Base-by-base conservation (phyloP, 495 filamentous ascomycete genomes). In the Lophiotrema nucula region DNA sequence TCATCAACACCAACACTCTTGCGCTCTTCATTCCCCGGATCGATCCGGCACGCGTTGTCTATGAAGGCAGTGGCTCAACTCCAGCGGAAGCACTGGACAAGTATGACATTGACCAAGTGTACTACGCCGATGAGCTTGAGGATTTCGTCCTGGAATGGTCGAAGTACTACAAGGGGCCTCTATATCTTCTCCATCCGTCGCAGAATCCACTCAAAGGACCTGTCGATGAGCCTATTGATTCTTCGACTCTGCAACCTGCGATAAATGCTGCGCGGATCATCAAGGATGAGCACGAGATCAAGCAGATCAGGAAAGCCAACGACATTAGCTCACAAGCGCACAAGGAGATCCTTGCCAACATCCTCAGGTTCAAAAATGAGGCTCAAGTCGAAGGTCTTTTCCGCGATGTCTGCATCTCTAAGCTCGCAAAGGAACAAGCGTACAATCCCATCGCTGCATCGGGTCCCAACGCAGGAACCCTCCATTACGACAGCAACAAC, bases 401-500 rank as follows among this genome's bases (percentile, higher is more conserved):
- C 69, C 70, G 83, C 1, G 75, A 82, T 48, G 81, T 79, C 21
- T 95, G 89, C 69, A 77, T 87, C 31, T 78, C 84, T 1, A 76
- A 83, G 25, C 84, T 84, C 27, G 89, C 89, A 1, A 86, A 85
- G 52, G 74, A 82, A 19, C 91, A 96, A 69, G 83, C 92, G 8
- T 97, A 97, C 70, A 80, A 82, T n/a, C 79, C 89, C 10, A 97
- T 97, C 64, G 89, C 87, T 0, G 91, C 83, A 0, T 82, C 85
- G 0, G 92, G 92, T 0, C 58, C 74, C 19, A 92, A 95, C 64
- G 89, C 88, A 2, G 84, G 84, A 22, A 87, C 85, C 0, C 76
- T 97, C n/a, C 92, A 97, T 71, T 97, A 97, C 70, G 76, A 80
- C 5, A 78, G 77, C 23, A 97, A 97, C 68, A 76, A 93, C 64